Evolutionary conservation across 164 flowering plant species (phyloP).

Genomic region (Vitis cinerea): DNA sequence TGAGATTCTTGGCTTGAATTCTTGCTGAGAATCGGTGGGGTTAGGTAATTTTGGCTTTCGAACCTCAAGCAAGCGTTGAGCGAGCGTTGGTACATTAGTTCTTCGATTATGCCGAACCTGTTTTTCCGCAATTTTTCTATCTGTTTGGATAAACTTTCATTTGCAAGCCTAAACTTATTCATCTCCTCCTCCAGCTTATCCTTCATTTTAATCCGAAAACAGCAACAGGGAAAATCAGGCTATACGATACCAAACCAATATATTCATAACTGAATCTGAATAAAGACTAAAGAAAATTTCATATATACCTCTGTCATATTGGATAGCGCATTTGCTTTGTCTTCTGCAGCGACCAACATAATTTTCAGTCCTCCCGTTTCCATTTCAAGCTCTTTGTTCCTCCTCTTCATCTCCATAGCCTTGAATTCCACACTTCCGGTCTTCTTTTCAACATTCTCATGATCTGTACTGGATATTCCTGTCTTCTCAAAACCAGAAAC

Average conservation of each 20-base stretch:
- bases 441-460: conserved; percentile 9
- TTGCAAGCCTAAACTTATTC: conserved; percentile 11
- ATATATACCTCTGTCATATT: conserved; percentile 20
- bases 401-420: conserved; percentile 14
- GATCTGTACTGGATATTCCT: neutral
- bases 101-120: conserved; percentile 23
- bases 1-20: conserved; percentile 1
- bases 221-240: neutral
- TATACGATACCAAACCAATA: too few species aligned
- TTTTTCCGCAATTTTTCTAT: conserved; percentile 20
- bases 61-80: conserved; percentile 24
- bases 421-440: conserved; percentile 7
- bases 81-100: conserved; percentile 32
- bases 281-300: neutral
- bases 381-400: conserved; percentile 26
- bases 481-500: conserved; percentile 7
- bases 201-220: conserved; percentile 16
- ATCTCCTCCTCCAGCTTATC: conserved; percentile 14
- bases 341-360: conserved; percentile 10
- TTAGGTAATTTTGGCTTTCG: conserved; percentile 9
- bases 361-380: conserved; percentile 21
- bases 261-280: too few species aligned
- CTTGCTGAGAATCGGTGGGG: conserved; percentile 1
- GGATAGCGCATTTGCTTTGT: conserved; percentile 9
- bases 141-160: conserved; percentile 19